Conservation (phyloP, 495 filamentous ascomycete genomes). For the Xylaria curta region DNA sequence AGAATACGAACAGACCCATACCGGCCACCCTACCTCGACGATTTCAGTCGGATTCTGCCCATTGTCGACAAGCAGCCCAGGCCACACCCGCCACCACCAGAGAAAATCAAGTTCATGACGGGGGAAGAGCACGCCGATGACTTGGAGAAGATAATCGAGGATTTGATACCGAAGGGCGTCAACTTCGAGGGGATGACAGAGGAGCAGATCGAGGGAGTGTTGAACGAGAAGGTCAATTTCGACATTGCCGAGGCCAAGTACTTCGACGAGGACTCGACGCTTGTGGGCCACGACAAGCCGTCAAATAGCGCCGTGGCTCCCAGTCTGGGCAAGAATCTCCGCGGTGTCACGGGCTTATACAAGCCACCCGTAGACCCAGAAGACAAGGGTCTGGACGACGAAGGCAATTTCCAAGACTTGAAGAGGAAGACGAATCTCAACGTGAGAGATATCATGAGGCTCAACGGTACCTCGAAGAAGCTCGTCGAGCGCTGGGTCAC, state of each 20-base stretch:
- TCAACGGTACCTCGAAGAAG: conserved; percentile 61
- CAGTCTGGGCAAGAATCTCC: conserved; percentile 50
- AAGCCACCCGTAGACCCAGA: conserved; percentile 52
- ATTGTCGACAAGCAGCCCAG: conserved; percentile 67
- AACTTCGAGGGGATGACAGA: conserved; percentile 42
- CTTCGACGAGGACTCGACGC: conserved; percentile 48
- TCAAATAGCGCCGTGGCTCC: conserved; percentile 51
- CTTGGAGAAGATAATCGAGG: conserved; percentile 62
- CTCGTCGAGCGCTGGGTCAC: conserved; percentile 74
- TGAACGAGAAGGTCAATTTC: conserved; percentile 35
- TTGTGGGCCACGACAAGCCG: conserved; percentile 43
- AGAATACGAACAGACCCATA: conserved; percentile 72
- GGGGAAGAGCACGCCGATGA: conserved; percentile 56
- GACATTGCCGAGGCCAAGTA: conserved; percentile 42
- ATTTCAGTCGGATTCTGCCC: conserved; percentile 78
- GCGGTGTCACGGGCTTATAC: conserved; percentile 55
- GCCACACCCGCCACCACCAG: conserved; percentile 53
- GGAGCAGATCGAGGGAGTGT: conserved; percentile 31
- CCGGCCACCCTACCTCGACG: conserved; percentile 79
- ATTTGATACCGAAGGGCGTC: conserved; percentile 56
- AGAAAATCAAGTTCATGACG: conserved; percentile 65
- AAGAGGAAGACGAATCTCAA: conserved; percentile 74
- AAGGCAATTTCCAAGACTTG: conserved; percentile 55
- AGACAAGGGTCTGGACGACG: conserved; percentile 50
- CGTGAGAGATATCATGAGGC: conserved; percentile 56